A percentile compares a stretch with the other conserved stretches of the same genome.
phyloP scores from a whole-genome alignment of 164 flowering plant species.

The Cinnamomum chago region DNA sequence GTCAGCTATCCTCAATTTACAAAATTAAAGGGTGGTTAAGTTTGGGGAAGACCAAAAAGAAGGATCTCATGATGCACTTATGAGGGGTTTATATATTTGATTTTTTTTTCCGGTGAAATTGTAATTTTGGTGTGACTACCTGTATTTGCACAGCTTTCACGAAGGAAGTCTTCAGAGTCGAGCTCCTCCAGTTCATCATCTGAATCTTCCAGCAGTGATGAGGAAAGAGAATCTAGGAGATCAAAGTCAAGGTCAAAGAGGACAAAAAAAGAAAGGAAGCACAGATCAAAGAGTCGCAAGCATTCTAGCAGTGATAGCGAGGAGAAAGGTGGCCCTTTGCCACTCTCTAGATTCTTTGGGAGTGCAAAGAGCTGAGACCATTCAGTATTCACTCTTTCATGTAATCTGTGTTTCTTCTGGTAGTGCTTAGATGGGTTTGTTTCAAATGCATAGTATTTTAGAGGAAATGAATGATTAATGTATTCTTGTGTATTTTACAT shows the following conservation, averaged over 20 bases:
- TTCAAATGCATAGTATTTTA: neutral
- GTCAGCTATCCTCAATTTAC: neutral
- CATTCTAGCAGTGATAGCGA: slow-evolving; percentile 43
- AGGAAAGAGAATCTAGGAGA: slow-evolving; percentile 63
- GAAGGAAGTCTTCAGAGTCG: slow-evolving; percentile 52
- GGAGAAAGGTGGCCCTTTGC: slow-evolving; percentile 74
- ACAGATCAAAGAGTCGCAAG: slow-evolving; percentile 49
- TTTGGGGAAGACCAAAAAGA: no score
- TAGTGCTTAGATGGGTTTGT: neutral
- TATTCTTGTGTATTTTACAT: neutral
- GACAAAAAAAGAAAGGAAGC: slow-evolving; percentile 68
- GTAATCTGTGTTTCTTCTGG: neutral
- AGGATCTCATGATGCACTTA: neutral
- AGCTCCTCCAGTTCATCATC: slow-evolving; percentile 63
- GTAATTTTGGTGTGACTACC: neutral
- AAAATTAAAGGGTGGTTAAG: neutral
- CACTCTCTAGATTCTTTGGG: slow-evolving; percentile 91
- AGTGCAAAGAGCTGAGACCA: slow-evolving; percentile 50
- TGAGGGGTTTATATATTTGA: no score
- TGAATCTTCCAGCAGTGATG: slow-evolving; percentile 74
- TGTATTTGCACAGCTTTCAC: slow-evolving; percentile 50
- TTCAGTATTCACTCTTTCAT: neutral
- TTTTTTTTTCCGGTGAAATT: no score
- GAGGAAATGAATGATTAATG: neutral
- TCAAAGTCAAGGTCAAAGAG: slow-evolving; percentile 74